These are phyloP conservation scores for Leccinum fibrillosum DNA, from an alignment of 768 basidiomycete species.

Conservation along the genomic window DNA sequence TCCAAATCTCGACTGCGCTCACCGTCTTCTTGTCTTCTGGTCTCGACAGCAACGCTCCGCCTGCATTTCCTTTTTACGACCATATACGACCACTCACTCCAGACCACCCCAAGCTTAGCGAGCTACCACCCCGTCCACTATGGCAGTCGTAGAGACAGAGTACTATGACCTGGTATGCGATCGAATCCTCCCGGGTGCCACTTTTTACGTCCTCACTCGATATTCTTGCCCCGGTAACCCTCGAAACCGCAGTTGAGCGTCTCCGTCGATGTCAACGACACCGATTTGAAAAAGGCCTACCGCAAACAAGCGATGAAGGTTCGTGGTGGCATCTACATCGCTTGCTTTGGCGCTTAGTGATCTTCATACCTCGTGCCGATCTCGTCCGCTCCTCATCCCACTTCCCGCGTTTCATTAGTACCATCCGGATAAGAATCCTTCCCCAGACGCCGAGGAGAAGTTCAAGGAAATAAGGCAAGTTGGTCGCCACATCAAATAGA, in stretches of 20 bases:
- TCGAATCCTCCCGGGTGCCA: neutral
- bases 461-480: slow-evolving; percentile 93
- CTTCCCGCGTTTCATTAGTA: slow-evolving; percentile 48
- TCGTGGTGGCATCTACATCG: slow-evolving; percentile 17
- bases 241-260: slow-evolving; percentile 58
- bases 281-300: slow-evolving; percentile 90
- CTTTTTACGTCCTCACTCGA: neutral
- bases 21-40: neutral
- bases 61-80: neutral
- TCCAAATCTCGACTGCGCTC: neutral
- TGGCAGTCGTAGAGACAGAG: slow-evolving; percentile 89
- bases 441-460: slow-evolving; percentile 90
- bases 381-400: neutral
- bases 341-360: neutral
- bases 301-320: slow-evolving; percentile 93
- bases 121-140: slow-evolving; percentile 24
- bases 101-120: neutral
- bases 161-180: slow-evolving; percentile 79
- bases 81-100: neutral
- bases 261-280: slow-evolving; percentile 68
- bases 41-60: neutral
- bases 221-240: neutral
- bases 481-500: slow-evolving; percentile 9
- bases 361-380: neutral
- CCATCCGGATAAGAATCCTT: slow-evolving; percentile 94